Evolutionary conservation across 208 protist genomes (phyloP), one percentile per base, ranked within the genome.

Genomic region (Trypanosoma cruzi): DNA sequence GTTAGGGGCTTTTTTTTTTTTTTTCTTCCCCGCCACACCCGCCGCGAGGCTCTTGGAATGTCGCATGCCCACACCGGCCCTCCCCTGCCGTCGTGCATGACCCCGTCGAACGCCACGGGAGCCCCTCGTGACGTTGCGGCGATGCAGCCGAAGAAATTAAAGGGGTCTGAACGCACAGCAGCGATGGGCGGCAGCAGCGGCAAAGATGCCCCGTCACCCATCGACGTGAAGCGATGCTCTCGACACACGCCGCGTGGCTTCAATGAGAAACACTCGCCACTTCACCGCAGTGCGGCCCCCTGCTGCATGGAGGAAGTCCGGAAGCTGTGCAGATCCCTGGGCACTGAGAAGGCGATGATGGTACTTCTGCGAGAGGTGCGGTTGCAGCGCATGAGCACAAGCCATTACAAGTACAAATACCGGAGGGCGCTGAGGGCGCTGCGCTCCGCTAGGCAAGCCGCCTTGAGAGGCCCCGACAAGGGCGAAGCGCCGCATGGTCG

Each of bases 311-410:
- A 2, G 24, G 59, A 3, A 14, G 2, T 52, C 5, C 3, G 29
- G 60, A n/a, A 65, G n/a, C 14, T 62, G 34, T 65, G 14, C 0
- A n/a, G 29, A 2, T 36, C 60, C 3, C 1, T 49, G 3, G 48
- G 44, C 42, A 49, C 42, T 10, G 36, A 53, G 14, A 26, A 65
- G n/a, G 29, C 13, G 44, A 49, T 65, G 26, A 34, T 52, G 42
- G 18, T 53, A 13, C 26, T 65, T n/a, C 10, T 55, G 60, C 37
- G 46, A 24, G 60, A 65, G 32, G 1, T 65, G n/a, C 29, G 26
- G n/a, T 20, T 5, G 4, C 44, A 54, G 10, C 40, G 44, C 4
- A 55, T 46, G 60, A 14, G 13, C 13, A 29, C 46, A 36, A 26
- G 26, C 26, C 11, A 32, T n/a, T 65, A 55, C 31, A 65, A 26